Evolutionary conservation across 1,139 yeast species (phyloP).

Genomic region (Meyerozyma carpophila): DNA sequence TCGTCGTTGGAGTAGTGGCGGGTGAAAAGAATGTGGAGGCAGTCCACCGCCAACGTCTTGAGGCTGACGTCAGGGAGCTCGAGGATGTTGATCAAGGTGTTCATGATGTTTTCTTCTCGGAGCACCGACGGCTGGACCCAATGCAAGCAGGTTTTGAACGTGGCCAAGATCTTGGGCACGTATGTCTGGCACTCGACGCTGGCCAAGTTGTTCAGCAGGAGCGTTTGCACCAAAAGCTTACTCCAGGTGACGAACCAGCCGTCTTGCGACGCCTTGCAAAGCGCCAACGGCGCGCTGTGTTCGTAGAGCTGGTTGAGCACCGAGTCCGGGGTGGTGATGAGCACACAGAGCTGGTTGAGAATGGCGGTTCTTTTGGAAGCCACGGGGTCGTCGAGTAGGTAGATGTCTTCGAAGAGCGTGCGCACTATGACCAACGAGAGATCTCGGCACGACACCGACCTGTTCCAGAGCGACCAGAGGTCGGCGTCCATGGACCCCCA

Average conservation of each 20-base stretch:
- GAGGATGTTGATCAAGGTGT: constrained; percentile 58
- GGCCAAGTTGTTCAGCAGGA: constrained; percentile 26
- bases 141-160: constrained; percentile 82
- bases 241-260: constrained; percentile 93
- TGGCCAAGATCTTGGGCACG: constrained; percentile 67
- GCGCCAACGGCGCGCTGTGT: constrained; percentile 55
- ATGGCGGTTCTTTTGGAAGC: constrained; percentile 79
- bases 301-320: constrained; percentile 67
- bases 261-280: constrained; percentile 58
- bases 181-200: constrained; percentile 39
- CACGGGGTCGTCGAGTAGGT: constrained; percentile 82
- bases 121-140: constrained; percentile 85
- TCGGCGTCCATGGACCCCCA: constrained; percentile 88
- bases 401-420: constrained; percentile 91
- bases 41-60: constrained; percentile 82
- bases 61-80: constrained; percentile 58
- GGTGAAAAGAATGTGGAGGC: constrained; percentile 83
- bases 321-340: constrained; percentile 69
- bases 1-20: constrained; percentile 65
- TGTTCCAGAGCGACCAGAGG: constrained; percentile 70
- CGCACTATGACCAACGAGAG: constrained; percentile 72
- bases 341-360: constrained; percentile 76
- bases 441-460: constrained; percentile 60
- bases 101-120: constrained; percentile 60
- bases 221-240: constrained; percentile 51